Base-by-base conservation (phyloP, 2,329 filamentous ascomycete species). In the Neurospora crassa region DNA sequence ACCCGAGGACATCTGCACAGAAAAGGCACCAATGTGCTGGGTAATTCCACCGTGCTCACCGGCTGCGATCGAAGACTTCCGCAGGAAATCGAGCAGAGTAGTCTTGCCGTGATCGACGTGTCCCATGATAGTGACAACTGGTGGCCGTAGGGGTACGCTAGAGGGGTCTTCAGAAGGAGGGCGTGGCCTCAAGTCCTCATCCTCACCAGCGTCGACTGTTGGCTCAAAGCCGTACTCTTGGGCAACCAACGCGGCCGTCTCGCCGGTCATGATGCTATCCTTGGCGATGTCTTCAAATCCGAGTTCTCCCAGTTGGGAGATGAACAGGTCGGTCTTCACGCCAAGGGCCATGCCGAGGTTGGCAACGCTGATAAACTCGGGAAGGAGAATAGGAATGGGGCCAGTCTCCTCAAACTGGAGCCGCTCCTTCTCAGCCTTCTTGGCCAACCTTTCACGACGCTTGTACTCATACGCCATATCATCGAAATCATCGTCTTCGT, bases 71-170 rank as follows among this genome's bases (percentile, higher is more conserved):
- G 94, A 97, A 1, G 94, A 96, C 76, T 97, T 96, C 45, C 96
- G 92, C 67, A 99, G 84, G 82, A 91, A 98, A 79, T 99, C 96
- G 11, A 99, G 85, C 59, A 99, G 90, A 0, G 96, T 99, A 0
- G 96, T 99, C 83, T 99, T 99, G 70, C 96, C 96, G 80, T 99
- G 96, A 79, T 99, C 96, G 76, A 99, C 96, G 75, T 99, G 96
- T 2, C 96, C 96, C 96, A 99, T 99, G 78, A 99, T 99, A 0
- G 96, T 98, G 47, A 99, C 94, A 43, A 99, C 93, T 0, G 96
- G 96, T 8, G 96, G 95, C 18, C 96, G 89, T 42, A 84, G 81
- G 1, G 94, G 93, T 8, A 97, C 81, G 16, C 80, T 76, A 0
- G 91, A 88, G 68, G 84, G 86, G 79, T 95, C 92, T 76, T 90